Conservation (phyloP, 2,329 filamentous ascomycete genomes). For the Karstenula rhodostoma region DNA sequence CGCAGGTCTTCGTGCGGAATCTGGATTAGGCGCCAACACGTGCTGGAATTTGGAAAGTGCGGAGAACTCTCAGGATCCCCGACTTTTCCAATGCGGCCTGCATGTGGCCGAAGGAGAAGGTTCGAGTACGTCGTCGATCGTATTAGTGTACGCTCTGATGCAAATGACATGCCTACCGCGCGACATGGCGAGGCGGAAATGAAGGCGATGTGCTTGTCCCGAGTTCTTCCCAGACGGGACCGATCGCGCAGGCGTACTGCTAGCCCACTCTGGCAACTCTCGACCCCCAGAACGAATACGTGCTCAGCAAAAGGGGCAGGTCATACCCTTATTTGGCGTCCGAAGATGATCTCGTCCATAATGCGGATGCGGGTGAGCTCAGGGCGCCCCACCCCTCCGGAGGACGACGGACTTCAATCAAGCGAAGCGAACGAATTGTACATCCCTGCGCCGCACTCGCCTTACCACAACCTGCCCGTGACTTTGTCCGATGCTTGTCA, state of each 20-base stretch:
- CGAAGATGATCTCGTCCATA: neutral
- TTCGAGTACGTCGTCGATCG: neutral
- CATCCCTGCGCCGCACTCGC: conserved; percentile 4
- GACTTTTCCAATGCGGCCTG: neutral
- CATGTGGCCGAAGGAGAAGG: neutral
- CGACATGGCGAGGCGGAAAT: conserved; percentile 11
- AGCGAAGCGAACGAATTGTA: conserved; percentile 8
- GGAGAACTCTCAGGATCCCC: neutral
- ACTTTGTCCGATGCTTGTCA: conserved; percentile 15
- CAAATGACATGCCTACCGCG: neutral
- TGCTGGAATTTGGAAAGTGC: conserved; percentile 1
- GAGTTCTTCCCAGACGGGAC: neutral
- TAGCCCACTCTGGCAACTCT: conserved; percentile 1
- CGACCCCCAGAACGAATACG: neutral
- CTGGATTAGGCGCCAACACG: neutral
- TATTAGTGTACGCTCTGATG: conserved; percentile 2
- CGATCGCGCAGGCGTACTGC: conserved; percentile 9
- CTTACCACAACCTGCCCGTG: conserved; percentile 3
- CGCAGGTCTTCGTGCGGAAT: neutral
- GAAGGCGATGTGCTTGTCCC: neutral
- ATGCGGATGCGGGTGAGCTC: conserved; percentile 6
- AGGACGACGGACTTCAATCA: conserved; percentile 2
- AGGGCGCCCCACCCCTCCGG: conserved; percentile 3
- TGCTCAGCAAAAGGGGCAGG: conserved; percentile 7
- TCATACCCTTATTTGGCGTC: conserved; percentile 6